phyloP scores from a whole-genome alignment of 441 rosid species.

The Pelargonium citronellum region DNA sequence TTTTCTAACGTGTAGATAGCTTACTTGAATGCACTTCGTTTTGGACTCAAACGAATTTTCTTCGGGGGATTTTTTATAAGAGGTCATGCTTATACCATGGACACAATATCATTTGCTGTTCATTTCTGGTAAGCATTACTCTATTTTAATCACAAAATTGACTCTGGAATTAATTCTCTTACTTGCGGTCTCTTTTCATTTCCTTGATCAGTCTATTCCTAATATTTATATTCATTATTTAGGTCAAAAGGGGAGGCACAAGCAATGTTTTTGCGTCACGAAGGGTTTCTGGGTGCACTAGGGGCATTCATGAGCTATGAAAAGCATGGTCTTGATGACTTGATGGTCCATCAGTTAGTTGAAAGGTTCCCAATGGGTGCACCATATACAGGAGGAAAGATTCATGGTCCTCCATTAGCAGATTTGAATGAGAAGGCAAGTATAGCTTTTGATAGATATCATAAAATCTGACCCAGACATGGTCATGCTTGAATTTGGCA shows the following conservation, averaged over 20 bases:
- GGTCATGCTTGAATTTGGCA: slow-evolving; percentile 10
- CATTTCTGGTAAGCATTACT: slow-evolving; percentile 60
- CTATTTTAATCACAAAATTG: background rate
- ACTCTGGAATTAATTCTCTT: background rate
- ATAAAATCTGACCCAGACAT: slow-evolving; percentile 11
- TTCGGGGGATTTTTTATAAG: slow-evolving; percentile 87
- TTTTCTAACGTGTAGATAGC: slow-evolving; percentile 18
- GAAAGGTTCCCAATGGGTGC: slow-evolving; percentile 99
- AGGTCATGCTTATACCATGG: slow-evolving; percentile 94
- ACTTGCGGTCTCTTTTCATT: background rate
- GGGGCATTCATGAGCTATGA: slow-evolving; percentile 99
- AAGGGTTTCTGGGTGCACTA: slow-evolving; percentile 95
- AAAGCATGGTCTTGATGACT: slow-evolving; percentile 89
- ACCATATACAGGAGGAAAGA: slow-evolving; percentile 87
- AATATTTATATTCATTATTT: background rate
- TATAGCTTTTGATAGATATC: slow-evolving; percentile 12
- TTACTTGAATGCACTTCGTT: slow-evolving; percentile 31
- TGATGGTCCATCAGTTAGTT: slow-evolving; percentile 92
- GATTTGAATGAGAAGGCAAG: slow-evolving; percentile 95
- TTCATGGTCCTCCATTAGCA: slow-evolving; percentile 91
- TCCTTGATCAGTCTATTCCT: no score
- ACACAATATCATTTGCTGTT: slow-evolving; percentile 91
- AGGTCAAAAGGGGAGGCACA: slow-evolving; percentile 96
- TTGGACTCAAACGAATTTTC: slow-evolving; percentile 28
- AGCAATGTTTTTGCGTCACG: slow-evolving; percentile 98